These are phyloP conservation scores for Rhizoclosmatium sp. DNA, from an alignment of 192 early-diverging fungal genomes.

Conservation along the genomic window DNA sequence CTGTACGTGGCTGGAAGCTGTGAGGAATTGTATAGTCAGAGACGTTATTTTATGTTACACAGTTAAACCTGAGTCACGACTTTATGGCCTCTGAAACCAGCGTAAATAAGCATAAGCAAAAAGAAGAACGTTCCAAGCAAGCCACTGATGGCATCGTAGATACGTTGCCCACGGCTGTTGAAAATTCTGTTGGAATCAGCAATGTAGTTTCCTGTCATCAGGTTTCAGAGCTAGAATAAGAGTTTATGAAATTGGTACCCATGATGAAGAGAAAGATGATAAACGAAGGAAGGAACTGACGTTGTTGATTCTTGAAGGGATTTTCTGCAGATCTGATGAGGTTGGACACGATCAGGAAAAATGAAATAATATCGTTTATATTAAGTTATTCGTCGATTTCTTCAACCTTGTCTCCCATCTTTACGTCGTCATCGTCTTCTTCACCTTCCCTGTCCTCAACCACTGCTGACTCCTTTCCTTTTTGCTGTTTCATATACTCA, in stretches of 20 bases:
- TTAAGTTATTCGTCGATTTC: not conserved
- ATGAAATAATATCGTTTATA: not conserved
- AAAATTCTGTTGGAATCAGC: slow-evolving; percentile 41
- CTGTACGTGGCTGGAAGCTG: slow-evolving; percentile 58
- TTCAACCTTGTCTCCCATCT: not conserved
- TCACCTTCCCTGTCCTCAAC: not conserved
- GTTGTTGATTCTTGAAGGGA: not conserved
- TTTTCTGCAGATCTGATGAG: not conserved
- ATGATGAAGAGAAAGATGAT: too few relatives aligned
- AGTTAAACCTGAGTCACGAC: slow-evolving; percentile 53
- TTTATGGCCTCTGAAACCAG: slow-evolving; percentile 52
- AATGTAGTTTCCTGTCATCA: slow-evolving; percentile 35
- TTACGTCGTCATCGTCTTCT: not conserved
- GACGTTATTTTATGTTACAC: not conserved
- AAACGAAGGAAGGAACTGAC: too few relatives aligned
- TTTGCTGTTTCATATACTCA: slow-evolving; percentile 51
- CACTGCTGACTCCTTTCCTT: not conserved
- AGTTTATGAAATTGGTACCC: not conserved
- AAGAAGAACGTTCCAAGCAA: slow-evolving; percentile 49
- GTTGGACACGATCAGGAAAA: not conserved
- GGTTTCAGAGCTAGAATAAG: not conserved
- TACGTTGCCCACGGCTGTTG: slow-evolving; percentile 49
- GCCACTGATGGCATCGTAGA: slow-evolving; percentile 43
- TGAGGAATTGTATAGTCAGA: not conserved
- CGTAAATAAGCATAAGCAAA: slow-evolving; percentile 55